Base-by-base conservation (phyloP, 2,329 filamentous ascomycete species). In the Sclerotinia nivalis region DNA sequence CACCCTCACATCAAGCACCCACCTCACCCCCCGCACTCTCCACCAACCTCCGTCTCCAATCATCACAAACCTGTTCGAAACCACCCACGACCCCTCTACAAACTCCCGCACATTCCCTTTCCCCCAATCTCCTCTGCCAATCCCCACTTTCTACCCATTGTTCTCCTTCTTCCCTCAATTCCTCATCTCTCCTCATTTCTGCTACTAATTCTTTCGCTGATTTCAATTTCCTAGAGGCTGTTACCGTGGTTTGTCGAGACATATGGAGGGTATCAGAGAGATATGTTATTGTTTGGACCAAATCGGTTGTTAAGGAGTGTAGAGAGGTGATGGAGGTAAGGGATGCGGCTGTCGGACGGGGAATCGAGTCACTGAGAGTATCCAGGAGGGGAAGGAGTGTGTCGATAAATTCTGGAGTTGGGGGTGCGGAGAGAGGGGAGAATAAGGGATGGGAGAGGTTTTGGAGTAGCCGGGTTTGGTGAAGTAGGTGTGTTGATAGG, bases 231-330 rank as follows among this genome's bases (percentile, higher is more conserved):
- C 96, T 85, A 2, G 91, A 89, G 1, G 95, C 96, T 13, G 91
- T 91, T 4, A 89, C 91, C 0, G 93, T 96, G 1, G 92, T 91
- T 80, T 98, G 95, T 18, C 93, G 89, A 45, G 91, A 93, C 90
- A 98, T 97, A 80, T 98, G 95, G 47, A 99, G 84, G 4, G 93
- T 94, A 79, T 99, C 96, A 9, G 92, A 93, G 6, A 99, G 84
- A 74, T 93, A 91, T 75, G 93, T 93, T 60, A 99, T 86, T 9
- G 93, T 92, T 76, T 93, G 87, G 12, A 95, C 87, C 40, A 95
- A 83, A 72, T 93, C 91, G 37, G 87, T 83, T 0, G 91, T 94
- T 73, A 92, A 84, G 9, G 87, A 84, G 77, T 93, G 89, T 66
- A 95, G 84, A 31, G 87, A 85, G 70, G 88, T 85, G 59, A 94